Percentiles rank a stretch among this genome's conserved stretches.
phyloP scores from a whole-genome alignment of 768 basidiomycete species.

The Lanmaoa rubissima region DNA sequence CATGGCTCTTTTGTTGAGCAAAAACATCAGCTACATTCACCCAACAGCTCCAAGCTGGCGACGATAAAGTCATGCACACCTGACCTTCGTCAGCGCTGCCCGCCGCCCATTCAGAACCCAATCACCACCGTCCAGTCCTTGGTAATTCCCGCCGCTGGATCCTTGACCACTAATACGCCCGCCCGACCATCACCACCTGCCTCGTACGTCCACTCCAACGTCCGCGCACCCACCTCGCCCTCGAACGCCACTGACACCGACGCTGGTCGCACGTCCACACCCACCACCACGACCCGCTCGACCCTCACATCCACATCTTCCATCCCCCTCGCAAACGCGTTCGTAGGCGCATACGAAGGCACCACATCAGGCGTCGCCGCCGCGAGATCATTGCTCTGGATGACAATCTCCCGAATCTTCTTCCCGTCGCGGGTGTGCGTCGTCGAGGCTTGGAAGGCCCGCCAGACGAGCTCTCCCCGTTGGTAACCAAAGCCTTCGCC shows the following conservation, averaged over 20 bases:
- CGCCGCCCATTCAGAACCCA: conserved; percentile 11
- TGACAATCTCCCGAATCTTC: conserved; percentile 40
- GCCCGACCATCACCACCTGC: conserved; percentile 58
- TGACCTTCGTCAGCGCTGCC: not conserved
- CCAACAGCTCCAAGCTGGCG: not conserved
- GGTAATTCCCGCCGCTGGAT: conserved; percentile 58
- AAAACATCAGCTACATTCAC: not conserved
- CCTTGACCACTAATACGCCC: conserved; percentile 72
- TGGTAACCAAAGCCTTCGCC: conserved; percentile 79
- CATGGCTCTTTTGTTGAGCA: not conserved
- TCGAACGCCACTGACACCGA: conserved; percentile 51
- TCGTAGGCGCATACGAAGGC: conserved; percentile 49
- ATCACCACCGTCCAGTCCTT: conserved; percentile 64
- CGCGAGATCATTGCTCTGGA: conserved; percentile 55
- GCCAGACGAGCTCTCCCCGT: conserved; percentile 82
- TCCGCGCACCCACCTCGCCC: conserved; percentile 32
- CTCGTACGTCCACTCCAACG: conserved; percentile 67
- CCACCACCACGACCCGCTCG: conserved; percentile 79
- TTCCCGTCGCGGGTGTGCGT: conserved; percentile 21
- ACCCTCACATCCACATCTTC: conserved; percentile 57
- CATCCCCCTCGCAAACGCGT: conserved; percentile 68
- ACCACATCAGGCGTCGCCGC: conserved; percentile 53
- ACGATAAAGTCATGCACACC: not conserved
- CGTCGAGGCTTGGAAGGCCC: conserved; percentile 62
- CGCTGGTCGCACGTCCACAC: conserved; percentile 60